Evolutionary conservation across 352 stramenopile species (phyloP).

Genomic region (Phytopythium ostracodes): DNA sequence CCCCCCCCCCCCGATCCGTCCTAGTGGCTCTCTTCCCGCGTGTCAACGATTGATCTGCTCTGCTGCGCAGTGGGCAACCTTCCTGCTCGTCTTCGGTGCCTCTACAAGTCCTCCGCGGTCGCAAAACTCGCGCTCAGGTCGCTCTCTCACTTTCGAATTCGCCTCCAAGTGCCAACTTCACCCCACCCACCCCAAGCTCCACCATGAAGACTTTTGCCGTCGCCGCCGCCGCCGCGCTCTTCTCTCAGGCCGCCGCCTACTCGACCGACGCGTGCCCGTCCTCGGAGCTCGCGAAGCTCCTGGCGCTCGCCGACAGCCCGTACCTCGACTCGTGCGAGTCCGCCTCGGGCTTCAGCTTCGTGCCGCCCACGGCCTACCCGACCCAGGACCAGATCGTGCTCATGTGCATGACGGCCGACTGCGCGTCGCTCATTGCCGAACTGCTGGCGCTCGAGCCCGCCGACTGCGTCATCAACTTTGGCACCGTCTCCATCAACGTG

Average conservation of each 20-base stretch:
- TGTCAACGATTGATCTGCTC: background rate
- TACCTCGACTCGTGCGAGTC: conserved; percentile 22
- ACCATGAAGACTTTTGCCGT: conserved; percentile 38
- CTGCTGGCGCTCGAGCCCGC: conserved; percentile 25
- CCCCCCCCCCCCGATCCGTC: background rate
- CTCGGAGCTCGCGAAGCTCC: conserved; percentile 28
- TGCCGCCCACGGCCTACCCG: conserved; percentile 29
- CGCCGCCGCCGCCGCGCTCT: conserved; percentile 17
- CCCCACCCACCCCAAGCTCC: conserved; percentile 11
- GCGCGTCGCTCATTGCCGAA: conserved; percentile 25
- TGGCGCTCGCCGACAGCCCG: conserved; percentile 15
- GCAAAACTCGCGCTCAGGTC: background rate
- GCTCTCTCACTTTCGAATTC: conserved; percentile 32
- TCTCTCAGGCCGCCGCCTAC: conserved; percentile 26
- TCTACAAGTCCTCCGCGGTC: background rate
- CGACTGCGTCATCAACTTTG: conserved; percentile 44
- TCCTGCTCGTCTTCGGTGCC: background rate
- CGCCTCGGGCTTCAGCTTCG: conserved; percentile 26
- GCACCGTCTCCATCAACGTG: conserved; percentile 38
- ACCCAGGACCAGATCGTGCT: conserved; percentile 23
- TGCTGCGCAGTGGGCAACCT: background rate
- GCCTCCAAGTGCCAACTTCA: conserved; percentile 26
- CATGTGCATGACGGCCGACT: conserved; percentile 34
- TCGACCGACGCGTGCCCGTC: conserved; percentile 19
- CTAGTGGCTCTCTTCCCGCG: background rate